Conservation (phyloP, 2,329 filamentous ascomycete genomes). For the Ascochyta lentis region DNA sequence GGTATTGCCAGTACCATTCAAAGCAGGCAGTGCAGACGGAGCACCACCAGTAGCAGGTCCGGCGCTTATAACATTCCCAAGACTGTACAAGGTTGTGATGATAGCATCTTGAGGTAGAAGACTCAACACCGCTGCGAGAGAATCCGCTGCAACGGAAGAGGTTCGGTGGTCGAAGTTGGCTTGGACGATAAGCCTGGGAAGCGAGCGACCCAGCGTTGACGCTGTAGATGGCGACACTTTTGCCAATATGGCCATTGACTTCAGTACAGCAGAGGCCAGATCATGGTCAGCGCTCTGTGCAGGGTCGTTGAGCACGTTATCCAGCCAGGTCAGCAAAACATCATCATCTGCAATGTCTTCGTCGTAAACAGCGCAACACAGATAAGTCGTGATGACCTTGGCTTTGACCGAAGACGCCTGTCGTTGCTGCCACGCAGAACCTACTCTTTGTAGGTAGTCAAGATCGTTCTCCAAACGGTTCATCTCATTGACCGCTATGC, state of each 20-base stretch:
- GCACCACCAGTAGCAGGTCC: conserved; percentile 61
- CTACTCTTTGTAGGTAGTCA: conserved; percentile 82
- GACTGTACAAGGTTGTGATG: conserved; percentile 92
- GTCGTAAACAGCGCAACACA: conserved; percentile 84
- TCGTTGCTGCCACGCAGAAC: conserved; percentile 83
- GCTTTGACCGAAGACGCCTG: conserved; percentile 87
- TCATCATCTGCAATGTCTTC: conserved; percentile 83
- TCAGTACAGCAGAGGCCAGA: conserved; percentile 79
- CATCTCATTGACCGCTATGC: conserved; percentile 82
- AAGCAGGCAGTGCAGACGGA: conserved; percentile 52
- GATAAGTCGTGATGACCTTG: conserved; percentile 78
- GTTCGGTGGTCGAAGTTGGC: conserved; percentile 72
- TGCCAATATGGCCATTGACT: conserved; percentile 81
- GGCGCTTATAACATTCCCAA: conserved; percentile 93
- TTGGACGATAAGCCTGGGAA: conserved; percentile 89
- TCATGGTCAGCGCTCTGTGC: conserved; percentile 81
- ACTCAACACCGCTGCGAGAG: conserved; percentile 80
- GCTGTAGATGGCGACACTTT: conserved; percentile 76
- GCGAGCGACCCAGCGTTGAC: conserved; percentile 75
- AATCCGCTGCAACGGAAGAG: conserved; percentile 80
- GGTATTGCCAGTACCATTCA: conserved; percentile 59
- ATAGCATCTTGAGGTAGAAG: conserved; percentile 88
- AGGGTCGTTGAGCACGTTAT: conserved; percentile 78
- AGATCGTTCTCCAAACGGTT: conserved; percentile 84
- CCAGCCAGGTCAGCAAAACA: conserved; percentile 81